Conservation (phyloP, 805 yeast genomes). For the Candida suzukii region DNA sequence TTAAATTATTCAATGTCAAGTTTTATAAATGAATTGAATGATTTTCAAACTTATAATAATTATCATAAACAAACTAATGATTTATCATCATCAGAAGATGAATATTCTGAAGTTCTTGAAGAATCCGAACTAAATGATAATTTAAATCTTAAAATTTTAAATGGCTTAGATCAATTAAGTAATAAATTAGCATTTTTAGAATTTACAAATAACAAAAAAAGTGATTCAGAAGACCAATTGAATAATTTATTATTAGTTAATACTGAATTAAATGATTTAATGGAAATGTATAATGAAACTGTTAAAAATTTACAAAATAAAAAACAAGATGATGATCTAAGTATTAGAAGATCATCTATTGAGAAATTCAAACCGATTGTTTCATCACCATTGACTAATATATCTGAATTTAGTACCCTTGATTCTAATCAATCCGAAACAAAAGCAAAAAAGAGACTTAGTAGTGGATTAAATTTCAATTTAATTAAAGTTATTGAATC, state of each 20-base stretch:
- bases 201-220: background rate
- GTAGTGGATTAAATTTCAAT: conserved; percentile 24
- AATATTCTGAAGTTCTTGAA: background rate
- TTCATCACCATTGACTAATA: background rate
- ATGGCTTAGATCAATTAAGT: background rate
- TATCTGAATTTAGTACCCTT: background rate
- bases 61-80: background rate
- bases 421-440: conserved; percentile 1
- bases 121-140: background rate
- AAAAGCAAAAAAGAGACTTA: conserved; percentile 12
- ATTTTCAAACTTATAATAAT: background rate
- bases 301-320: conserved; percentile 2
- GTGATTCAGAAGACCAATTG: background rate
- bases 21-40: background rate
- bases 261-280: background rate
- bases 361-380: conserved; percentile 1
- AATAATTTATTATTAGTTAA: background rate
- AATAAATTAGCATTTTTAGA: background rate
- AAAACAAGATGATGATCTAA: background rate
- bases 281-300: background rate
- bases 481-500: conserved; percentile 14
- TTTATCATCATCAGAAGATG: no score
- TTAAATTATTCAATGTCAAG: background rate
- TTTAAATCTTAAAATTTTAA: background rate
- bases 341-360: background rate